Evolutionary conservation across 1,284 basidiomycete species (phyloP).

Genomic region (Marasmius fiardii): DNA sequence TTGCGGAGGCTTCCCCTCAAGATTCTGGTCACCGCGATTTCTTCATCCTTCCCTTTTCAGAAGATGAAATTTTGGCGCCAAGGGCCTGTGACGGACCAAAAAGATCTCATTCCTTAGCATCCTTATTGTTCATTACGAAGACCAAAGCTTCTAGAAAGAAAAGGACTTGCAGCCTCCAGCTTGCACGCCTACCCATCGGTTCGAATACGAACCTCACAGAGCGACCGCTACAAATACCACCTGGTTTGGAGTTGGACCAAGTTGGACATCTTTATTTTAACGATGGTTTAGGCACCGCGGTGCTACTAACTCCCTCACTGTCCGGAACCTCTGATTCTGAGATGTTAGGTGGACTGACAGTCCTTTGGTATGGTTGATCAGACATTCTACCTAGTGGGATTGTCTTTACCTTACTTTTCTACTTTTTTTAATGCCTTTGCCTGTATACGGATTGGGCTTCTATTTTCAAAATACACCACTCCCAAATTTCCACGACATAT

Average conservation of each 20-base stretch:
- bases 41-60: neutral
- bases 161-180: neutral
- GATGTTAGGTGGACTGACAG: neutral
- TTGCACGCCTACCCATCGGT: neutral
- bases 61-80: neutral
- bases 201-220: neutral
- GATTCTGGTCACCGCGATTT: neutral
- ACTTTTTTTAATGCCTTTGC: too few relatives aligned
- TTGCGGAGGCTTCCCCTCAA: neutral
- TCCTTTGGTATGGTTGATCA: neutral
- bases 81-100: neutral
- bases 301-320: neutral
- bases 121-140: neutral
- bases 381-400: neutral
- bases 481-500: neutral
- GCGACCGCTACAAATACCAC: neutral
- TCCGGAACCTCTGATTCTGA: neutral
- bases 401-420: too few relatives aligned
- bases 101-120: neutral
- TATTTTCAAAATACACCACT: too few relatives aligned
- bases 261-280: neutral
- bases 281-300: neutral
- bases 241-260: neutral
- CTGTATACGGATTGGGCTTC: too few relatives aligned
- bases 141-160: neutral